Evolutionary conservation across 2,329 filamentous ascomycete genomes (phyloP).

Genomic region (Hymenoscyphus fraxineus): DNA sequence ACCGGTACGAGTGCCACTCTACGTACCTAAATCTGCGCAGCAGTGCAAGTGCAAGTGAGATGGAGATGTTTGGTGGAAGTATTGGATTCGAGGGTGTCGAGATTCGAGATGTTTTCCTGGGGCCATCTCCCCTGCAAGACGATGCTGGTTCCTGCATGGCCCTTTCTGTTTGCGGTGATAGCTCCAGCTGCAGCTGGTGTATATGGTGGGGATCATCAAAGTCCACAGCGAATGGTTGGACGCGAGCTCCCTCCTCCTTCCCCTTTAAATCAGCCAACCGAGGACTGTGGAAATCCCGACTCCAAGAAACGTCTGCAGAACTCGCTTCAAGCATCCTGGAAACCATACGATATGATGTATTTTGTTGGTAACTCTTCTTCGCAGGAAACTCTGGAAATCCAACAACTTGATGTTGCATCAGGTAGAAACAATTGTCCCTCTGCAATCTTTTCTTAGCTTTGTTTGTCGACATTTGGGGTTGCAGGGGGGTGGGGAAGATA

Average conservation of each 20-base stretch:
- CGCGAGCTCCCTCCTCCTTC: no score
- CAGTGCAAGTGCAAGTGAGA: neutral
- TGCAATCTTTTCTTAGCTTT: neutral
- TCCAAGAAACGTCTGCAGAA: no score
- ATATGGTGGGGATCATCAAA: no score
- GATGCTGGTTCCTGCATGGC: constrained; percentile 3
- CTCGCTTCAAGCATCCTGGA: no score
- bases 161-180: neutral
- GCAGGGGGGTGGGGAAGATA: neutral
- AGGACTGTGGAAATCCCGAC: no score
- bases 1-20: no score
- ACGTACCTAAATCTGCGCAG: neutral
- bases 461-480: neutral
- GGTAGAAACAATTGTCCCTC: neutral
- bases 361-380: no score
- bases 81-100: neutral
- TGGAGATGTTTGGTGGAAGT: neutral
- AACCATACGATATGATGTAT: no score
- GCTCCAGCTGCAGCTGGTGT: neutral
- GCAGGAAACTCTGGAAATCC: neutral
- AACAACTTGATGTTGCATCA: neutral
- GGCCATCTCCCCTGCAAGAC: neutral
- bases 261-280: no score
- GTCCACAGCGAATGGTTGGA: no score
- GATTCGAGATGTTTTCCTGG: neutral